Evolutionary conservation across 2,329 filamentous ascomycete genomes (phyloP).

Genomic region (Penicillium italicum): DNA sequence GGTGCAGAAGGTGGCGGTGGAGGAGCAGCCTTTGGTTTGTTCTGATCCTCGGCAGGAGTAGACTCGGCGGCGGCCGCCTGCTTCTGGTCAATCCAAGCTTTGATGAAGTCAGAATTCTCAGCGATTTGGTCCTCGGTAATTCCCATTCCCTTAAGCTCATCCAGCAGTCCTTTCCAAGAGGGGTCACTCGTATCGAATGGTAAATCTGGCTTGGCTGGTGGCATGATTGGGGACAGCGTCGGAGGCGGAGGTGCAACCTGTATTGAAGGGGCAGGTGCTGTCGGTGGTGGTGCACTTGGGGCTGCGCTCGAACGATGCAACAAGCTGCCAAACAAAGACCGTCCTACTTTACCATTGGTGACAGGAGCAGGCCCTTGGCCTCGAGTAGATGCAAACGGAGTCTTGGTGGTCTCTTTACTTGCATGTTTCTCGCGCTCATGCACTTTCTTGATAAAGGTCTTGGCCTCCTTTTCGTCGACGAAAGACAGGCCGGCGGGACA

Average conservation of each 20-base stretch:
- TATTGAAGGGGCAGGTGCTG: slow-evolving; percentile 28
- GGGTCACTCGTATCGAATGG: slow-evolving; percentile 61
- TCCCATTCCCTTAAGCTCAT: slow-evolving; percentile 61
- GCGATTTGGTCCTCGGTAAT: slow-evolving; percentile 67
- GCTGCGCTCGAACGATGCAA: slow-evolving; percentile 49
- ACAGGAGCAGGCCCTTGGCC: slow-evolving; percentile 46
- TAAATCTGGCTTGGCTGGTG: slow-evolving; percentile 36
- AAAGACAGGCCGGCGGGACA: slow-evolving; percentile 89
- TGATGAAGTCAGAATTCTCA: slow-evolving; percentile 66
- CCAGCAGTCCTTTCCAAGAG: slow-evolving; percentile 58
- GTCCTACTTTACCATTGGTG: slow-evolving; percentile 46
- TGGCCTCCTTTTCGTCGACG: slow-evolving; percentile 94
- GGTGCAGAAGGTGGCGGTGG: slow-evolving; percentile 57
- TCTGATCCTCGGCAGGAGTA: slow-evolving; percentile 45
- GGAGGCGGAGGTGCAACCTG: slow-evolving; percentile 34
- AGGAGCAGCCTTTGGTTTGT: slow-evolving; percentile 54
- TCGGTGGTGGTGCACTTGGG: slow-evolving; percentile 28
- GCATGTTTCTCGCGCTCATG: slow-evolving; percentile 94
- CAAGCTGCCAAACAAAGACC: slow-evolving; percentile 51
- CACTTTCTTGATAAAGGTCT: slow-evolving; percentile 96
- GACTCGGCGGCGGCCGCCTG: slow-evolving; percentile 50
- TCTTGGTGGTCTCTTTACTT: slow-evolving; percentile 77
- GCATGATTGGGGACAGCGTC: slow-evolving; percentile 22
- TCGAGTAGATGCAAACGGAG: slow-evolving; percentile 62
- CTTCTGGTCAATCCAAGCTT: slow-evolving; percentile 62